A percentile compares a stretch with the other conserved stretches of the same genome.
Evolutionary conservation across 257 asterid genomes (phyloP).

Genomic region (Nicotiana otophora): DNA sequence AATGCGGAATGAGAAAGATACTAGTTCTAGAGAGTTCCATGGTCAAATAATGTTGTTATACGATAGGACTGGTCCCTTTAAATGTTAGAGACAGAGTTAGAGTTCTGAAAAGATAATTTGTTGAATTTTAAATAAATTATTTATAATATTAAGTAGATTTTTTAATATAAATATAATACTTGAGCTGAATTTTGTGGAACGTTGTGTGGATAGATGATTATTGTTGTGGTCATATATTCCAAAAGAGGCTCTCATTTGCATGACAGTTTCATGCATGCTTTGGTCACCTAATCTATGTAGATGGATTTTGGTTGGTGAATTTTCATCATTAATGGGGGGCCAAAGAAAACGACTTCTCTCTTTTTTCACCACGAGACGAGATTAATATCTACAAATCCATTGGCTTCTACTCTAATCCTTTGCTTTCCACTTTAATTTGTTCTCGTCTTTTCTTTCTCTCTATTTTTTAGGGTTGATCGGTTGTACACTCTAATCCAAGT

Average conservation of each 20-base stretch:
- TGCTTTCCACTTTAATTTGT: not conserved
- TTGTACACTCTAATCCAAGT: too few species aligned
- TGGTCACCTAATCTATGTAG: not conserved
- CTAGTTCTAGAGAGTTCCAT: not conserved
- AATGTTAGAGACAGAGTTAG: too few species aligned
- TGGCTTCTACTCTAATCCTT: not conserved
- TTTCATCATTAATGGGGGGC: not conserved
- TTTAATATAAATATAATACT: too few species aligned
- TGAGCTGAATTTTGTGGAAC: too few species aligned
- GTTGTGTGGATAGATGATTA: not conserved
- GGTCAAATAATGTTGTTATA: not conserved
- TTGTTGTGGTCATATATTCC: not conserved
- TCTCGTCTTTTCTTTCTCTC: too few species aligned
- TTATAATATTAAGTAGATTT: too few species aligned
- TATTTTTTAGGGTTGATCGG: too few species aligned
- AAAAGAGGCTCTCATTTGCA: slow-evolving; percentile 3
- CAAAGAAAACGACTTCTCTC: slow-evolving; percentile 6
- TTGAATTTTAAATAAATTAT: too few species aligned
- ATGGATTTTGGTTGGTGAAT: slow-evolving; percentile 4
- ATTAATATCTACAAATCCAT: not conserved
- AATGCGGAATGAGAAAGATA: not conserved
- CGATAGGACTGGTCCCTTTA: not conserved
- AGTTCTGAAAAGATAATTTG: too few species aligned
- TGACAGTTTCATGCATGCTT: slow-evolving; percentile 21
- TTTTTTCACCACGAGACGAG: not conserved